Evolutionary conservation across 768 basidiomycete genomes (phyloP).

Genomic region (Mycena albidolilacea): DNA sequence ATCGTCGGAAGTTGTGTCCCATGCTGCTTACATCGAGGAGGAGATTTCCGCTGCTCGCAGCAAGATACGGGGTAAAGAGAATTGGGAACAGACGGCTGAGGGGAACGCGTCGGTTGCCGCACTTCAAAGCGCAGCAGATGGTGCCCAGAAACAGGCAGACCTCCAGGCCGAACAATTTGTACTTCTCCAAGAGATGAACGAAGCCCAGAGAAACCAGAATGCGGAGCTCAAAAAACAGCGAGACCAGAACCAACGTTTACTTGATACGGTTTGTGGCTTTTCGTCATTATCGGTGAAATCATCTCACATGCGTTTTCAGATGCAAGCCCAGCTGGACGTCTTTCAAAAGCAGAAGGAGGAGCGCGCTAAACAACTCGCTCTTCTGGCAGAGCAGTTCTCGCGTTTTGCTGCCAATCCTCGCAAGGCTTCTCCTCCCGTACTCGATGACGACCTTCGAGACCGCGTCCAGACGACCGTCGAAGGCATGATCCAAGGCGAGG

Average conservation of each 20-base stretch:
- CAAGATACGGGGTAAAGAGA: background rate
- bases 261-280: conserved; percentile 6
- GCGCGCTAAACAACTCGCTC: background rate
- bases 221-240: background rate
- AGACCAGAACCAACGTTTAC: conserved; percentile 1
- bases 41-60: conserved; percentile 12
- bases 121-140: background rate
- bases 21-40: conserved; percentile 5
- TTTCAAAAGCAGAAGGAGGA: conserved; percentile 11
- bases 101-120: background rate
- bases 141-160: background rate
- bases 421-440: background rate
- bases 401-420: background rate
- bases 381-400: conserved; percentile 2
- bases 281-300: background rate
- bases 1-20: background rate
- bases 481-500: conserved; percentile 29
- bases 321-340: conserved; percentile 22
- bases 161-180: conserved; percentile 4
- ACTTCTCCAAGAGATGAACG: background rate
- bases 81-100: background rate
- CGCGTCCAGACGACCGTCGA: conserved; percentile 8
- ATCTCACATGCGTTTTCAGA: conserved; percentile 10
- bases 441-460: conserved; percentile 20
- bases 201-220: background rate